Evolutionary conservation across 2,329 filamentous ascomycete species (phyloP).

Genomic region (Aspergillus uvarum): DNA sequence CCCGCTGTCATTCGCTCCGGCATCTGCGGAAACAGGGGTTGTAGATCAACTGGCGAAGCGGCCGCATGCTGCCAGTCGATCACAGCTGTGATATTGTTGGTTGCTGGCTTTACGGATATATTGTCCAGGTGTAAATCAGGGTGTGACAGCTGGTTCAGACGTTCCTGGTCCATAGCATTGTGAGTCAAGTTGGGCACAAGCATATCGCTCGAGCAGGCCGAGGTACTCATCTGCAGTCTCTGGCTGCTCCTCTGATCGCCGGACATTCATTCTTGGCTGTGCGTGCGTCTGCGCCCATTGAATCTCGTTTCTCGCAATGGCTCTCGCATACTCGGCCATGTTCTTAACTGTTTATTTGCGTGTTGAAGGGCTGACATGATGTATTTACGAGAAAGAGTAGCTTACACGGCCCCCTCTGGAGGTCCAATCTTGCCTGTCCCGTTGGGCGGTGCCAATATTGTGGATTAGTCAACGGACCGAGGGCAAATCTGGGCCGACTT

Average conservation of each 20-base stretch:
- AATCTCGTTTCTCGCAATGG: conserved; percentile 16
- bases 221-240: conserved; percentile 2
- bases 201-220: not conserved
- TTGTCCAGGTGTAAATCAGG: not conserved
- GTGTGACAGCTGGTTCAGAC: too few relatives aligned
- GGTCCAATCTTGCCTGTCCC: conserved; percentile 13
- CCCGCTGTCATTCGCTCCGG: not conserved
- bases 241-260: conserved; percentile 10
- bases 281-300: conserved; percentile 15
- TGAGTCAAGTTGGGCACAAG: too few relatives aligned
- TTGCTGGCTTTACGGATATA: not conserved
- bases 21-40: not conserved
- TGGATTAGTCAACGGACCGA: not conserved
- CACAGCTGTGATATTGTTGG: not conserved
- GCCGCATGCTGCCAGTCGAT: not conserved
- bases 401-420: conserved; percentile 20
- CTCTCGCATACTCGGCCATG: conserved; percentile 12
- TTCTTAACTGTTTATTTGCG: not conserved
- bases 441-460: conserved; percentile 11
- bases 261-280: conserved; percentile 15
- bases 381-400: not conserved
- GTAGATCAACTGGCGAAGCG: not conserved
- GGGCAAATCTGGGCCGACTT: too few relatives aligned
- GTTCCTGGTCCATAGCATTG: too few relatives aligned
- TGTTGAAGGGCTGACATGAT: too few relatives aligned